These are phyloP conservation scores for Aciculosporium take DNA, from an alignment of 2,329 filamentous ascomycete genomes.

Conservation along the genomic window DNA sequence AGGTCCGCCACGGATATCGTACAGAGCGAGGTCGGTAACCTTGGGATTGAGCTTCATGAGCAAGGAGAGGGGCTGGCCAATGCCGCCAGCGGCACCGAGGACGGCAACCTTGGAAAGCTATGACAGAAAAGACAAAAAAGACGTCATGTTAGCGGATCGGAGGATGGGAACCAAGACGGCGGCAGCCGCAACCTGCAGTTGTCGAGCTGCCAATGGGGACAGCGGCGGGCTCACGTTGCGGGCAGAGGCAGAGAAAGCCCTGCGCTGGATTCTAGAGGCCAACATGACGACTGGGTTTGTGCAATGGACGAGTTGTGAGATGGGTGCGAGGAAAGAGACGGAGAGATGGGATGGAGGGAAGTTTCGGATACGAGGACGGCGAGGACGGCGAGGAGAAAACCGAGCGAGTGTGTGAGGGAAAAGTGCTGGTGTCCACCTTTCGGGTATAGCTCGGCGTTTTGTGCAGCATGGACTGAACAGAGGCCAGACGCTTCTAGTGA, in stretches of 20 bases:
- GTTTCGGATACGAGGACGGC: conserved; percentile 11
- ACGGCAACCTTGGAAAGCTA: conserved; percentile 96
- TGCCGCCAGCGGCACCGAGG: conserved; percentile 92
- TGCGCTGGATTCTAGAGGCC: conserved; percentile 55
- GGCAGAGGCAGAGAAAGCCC: conserved; percentile 69
- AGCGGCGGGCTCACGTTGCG: conserved; percentile 45
- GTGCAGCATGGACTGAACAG: too few species aligned
- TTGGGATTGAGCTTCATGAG: conserved; percentile 97
- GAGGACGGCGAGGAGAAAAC: conserved; percentile 9
- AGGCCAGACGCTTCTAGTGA: too few species aligned
- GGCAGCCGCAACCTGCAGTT: too few species aligned
- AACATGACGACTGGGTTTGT: conserved; percentile 46
- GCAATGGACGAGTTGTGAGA: conserved; percentile 8
- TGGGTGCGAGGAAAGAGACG: conserved; percentile 9
- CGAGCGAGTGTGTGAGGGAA: background rate
- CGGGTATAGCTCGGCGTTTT: conserved; percentile 13
- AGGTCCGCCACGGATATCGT: conserved; percentile 90
- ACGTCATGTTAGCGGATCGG: conserved; percentile 2
- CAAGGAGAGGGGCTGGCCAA: conserved; percentile 94
- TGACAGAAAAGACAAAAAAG: too few species aligned
- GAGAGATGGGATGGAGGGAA: conserved; percentile 5
- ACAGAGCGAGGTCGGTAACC: conserved; percentile 86
- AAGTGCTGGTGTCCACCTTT: conserved; percentile 3
- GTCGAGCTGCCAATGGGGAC: background rate
- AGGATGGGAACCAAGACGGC: background rate